Conservation (phyloP, 306 rosid genomes). For the Spatholobus suberectus region DNA sequence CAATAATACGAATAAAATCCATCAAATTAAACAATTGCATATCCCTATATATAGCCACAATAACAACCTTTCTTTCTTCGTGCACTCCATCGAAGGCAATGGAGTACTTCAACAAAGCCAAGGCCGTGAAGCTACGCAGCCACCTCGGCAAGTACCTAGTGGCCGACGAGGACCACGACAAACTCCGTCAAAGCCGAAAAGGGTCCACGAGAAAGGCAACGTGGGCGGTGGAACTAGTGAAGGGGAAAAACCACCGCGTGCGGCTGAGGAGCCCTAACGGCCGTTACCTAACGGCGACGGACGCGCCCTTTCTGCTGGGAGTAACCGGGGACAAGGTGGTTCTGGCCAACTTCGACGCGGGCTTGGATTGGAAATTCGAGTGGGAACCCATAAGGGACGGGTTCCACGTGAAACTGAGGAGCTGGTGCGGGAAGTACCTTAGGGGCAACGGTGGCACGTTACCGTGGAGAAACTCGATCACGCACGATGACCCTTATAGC, state of each 20-base stretch:
- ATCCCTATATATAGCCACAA: no score
- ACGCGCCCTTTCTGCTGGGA: conserved; percentile 58
- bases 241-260: conserved; percentile 54
- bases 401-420: conserved; percentile 62
- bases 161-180: conserved; percentile 56
- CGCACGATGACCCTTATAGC: conserved; percentile 68
- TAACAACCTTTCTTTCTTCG: background rate
- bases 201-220: conserved; percentile 45
- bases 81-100: conserved; percentile 19
- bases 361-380: conserved; percentile 52
- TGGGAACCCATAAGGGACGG: conserved; percentile 83
- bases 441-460: conserved; percentile 84
- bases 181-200: conserved; percentile 66
- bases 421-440: conserved; percentile 76
- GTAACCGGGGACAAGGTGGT: conserved; percentile 66
- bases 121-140: conserved; percentile 68
- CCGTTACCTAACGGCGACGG: conserved; percentile 66
- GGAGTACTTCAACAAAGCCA: conserved; percentile 69
- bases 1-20: no score
- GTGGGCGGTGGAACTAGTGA: conserved; percentile 68
- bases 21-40: no score
- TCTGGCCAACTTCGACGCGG: conserved; percentile 42
- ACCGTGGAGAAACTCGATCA: conserved; percentile 88
- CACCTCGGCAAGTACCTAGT: conserved; percentile 74
- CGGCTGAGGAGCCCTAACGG: conserved; percentile 62